phyloP scores from a whole-genome alignment of 208 protist genomes.

The Acanthamoeba divionensis region DNA sequence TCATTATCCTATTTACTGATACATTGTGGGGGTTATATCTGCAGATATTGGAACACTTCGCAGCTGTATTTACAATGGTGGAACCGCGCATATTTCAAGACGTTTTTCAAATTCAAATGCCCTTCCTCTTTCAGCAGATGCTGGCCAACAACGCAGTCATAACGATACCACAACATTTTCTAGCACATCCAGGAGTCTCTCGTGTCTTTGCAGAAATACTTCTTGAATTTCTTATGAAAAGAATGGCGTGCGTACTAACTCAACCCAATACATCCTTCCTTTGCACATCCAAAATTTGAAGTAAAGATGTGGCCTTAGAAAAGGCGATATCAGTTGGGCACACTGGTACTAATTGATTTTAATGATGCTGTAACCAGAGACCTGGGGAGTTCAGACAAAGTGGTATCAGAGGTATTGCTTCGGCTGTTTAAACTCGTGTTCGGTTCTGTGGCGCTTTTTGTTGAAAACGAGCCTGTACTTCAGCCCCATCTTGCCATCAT shows the following conservation, averaged over 20 bases:
- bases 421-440: slow-evolving; percentile 84
- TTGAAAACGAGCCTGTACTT: slow-evolving; percentile 80
- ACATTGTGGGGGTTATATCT: background rate
- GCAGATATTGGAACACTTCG: slow-evolving; percentile 81
- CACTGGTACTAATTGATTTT: background rate
- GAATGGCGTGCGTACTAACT: slow-evolving; percentile 13
- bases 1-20: background rate
- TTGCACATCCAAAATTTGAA: background rate
- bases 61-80: slow-evolving; percentile 79
- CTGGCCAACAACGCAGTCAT: slow-evolving; percentile 67
- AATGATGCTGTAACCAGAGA: background rate
- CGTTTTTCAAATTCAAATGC: slow-evolving; percentile 71
- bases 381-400: slow-evolving; percentile 54
- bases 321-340: too few relatives aligned
- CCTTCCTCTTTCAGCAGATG: slow-evolving; percentile 75
- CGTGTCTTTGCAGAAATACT: slow-evolving; percentile 78
- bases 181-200: slow-evolving; percentile 66
- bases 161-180: slow-evolving; percentile 82
- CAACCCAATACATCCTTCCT: background rate
- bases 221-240: slow-evolving; percentile 73
- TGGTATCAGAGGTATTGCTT: slow-evolving; percentile 57
- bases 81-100: slow-evolving; percentile 76
- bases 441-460: slow-evolving; percentile 73
- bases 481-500: slow-evolving; percentile 77
- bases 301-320: too few relatives aligned